Base-by-base conservation (phyloP, 1,284 basidiomycete species). In the Veloporphyrellus conicus region DNA sequence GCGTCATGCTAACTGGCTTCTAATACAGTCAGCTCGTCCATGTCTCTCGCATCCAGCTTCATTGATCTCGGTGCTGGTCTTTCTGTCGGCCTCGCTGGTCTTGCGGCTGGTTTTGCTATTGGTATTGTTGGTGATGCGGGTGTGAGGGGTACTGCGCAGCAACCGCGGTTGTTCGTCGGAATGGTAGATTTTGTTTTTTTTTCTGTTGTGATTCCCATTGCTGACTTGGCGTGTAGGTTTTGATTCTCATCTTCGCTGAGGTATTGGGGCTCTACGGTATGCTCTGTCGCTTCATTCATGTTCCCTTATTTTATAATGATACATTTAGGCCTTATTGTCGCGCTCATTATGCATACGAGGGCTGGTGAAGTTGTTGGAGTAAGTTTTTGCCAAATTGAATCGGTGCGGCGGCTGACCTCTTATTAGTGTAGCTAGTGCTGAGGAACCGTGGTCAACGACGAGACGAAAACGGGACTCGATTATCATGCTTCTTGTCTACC, bases 121-220 rank as follows among this genome's bases (percentile, higher is more conserved):
- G 91, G 94, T 55, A 90, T 97, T 64, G 94, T 98, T 49, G 93
- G 95, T 68, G 92, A 98, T 67, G 90, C 94, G 53, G 91, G 92
- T 78, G 91, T 93, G 34, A 78, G 92, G 52, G 89, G 89, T 48
- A 91, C 89, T 50, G 87, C 89, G 34, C 89, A 95, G 68, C 93
- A 97, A 73, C 90, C 92, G 39, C 78, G 91, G 63, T 76, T 98
- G 55, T 98, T 93, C 71, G 94, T 97, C 62, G 90, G 88, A 63
- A 86, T 85, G 84, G 82, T n/a, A n/a, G n/a, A n/a, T n/a, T 82
- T 25, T 9, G 72, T 55, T 45, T 43, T 39, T 37, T 47, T 39
- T 15, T 37, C 36, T 20, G 16, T 32, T 29, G 10, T 6, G 10
- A 11, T 22, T 33, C 2, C 7, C 15, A 25, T 28, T 23, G 22